Percentiles rank a stretch among this genome's conserved stretches.
phyloP scores from a whole-genome alignment of 2,329 filamentous ascomycete genomes.

The Sporothrix mexicana region DNA sequence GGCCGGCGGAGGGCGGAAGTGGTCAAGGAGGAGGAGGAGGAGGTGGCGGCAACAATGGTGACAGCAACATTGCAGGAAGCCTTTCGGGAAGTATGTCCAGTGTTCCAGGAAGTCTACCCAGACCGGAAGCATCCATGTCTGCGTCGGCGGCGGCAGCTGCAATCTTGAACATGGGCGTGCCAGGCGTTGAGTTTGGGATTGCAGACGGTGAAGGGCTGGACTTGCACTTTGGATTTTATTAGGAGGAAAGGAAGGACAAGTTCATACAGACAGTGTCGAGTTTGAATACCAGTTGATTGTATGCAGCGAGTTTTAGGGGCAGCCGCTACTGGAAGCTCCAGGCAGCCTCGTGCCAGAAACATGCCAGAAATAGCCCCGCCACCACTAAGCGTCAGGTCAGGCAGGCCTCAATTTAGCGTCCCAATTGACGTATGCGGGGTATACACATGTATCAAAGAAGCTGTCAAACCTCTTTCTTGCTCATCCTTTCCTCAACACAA shows the following conservation, averaged over 20 bases:
- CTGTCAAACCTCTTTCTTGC: too few species aligned
- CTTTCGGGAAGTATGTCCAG: background rate
- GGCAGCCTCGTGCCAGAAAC: background rate
- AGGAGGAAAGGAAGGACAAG: background rate
- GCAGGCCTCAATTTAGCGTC: too few species aligned
- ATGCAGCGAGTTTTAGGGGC: too few species aligned
- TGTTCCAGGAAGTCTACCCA: background rate
- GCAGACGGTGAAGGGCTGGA: slow-evolving; percentile 16
- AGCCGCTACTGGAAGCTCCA: too few species aligned
- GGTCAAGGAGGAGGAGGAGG: too few species aligned
- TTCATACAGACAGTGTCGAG: background rate
- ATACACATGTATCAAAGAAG: too few species aligned
- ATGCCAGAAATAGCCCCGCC: background rate
- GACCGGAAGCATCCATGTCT: background rate
- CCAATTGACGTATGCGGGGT: background rate
- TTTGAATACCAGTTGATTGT: too few species aligned
- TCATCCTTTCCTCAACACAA: too few species aligned
- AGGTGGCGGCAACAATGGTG: background rate
- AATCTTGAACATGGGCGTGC: background rate
- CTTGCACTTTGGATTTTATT: slow-evolving; percentile 18
- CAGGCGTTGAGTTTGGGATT: slow-evolving; percentile 15
- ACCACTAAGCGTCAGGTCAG: too few species aligned
- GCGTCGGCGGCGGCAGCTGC: background rate
- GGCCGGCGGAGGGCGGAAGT: background rate
- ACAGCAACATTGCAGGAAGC: background rate